These are phyloP conservation scores for Lachancea sp. DNA, from an alignment of 805 yeast species.

Conservation along the genomic window DNA sequence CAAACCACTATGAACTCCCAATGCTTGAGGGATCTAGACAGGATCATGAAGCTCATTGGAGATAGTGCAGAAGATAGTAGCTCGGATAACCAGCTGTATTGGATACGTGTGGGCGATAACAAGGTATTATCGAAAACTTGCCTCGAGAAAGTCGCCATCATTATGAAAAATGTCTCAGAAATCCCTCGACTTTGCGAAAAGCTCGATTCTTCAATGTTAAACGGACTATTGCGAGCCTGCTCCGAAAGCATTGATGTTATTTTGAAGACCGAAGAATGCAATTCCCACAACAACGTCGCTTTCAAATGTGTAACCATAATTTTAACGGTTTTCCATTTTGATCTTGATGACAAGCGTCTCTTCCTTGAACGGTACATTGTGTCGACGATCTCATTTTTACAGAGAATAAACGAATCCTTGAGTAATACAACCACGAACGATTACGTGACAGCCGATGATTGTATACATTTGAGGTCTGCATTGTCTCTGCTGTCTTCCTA, in stretches of 20 bases:
- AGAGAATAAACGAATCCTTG: conserved; percentile 26
- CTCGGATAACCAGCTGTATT: background rate
- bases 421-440: conserved; percentile 25
- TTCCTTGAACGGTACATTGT: conserved; percentile 41
- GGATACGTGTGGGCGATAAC: background rate
- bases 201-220: conserved; percentile 11
- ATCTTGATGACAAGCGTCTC: conserved; percentile 38
- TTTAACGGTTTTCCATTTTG: conserved; percentile 38
- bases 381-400: conserved; percentile 38
- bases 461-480: conserved; percentile 17
- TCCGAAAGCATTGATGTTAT: conserved; percentile 16
- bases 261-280: conserved; percentile 6
- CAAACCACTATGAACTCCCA: conserved; percentile 18
- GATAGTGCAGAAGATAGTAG: background rate
- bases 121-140: background rate
- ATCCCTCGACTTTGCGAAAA: background rate
- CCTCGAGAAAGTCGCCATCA: conserved; percentile 12
- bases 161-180: conserved; percentile 3
- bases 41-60: conserved; percentile 12
- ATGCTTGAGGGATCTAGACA: conserved; percentile 19
- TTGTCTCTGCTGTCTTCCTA: conserved; percentile 20
- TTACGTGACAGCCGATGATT: conserved; percentile 12
- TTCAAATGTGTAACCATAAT: conserved; percentile 35
- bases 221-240: conserved; percentile 17
- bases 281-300: conserved; percentile 21